Base-by-base conservation (phyloP, 257 asterid species). In the Asclepias syriaca region DNA sequence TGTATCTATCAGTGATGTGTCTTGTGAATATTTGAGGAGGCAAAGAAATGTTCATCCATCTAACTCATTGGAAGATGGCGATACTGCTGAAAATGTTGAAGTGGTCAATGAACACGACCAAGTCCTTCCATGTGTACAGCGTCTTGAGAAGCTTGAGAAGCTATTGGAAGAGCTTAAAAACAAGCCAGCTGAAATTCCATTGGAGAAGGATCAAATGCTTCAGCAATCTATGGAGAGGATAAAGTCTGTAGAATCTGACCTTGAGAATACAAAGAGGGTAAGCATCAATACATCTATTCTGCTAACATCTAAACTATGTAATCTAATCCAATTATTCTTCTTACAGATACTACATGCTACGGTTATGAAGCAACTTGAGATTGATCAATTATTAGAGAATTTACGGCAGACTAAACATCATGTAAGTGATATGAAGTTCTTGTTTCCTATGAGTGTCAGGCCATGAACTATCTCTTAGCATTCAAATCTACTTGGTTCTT, bases 191-290 rank as follows among this genome's bases (percentile, higher is more conserved):
- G 94, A 86, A 76, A 88, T 94, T 66, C 98, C 98, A 68, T 54
- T 74, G 16, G 98, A 88, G 82, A 94, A 94, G 85, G 96, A 94
- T 43, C 95, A 83, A 78, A 84, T 94, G 83, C 87, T 94, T 75
- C 92, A 78, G 72, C 89, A 91, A 68, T 94, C 98, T 18, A 77
- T 94, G 68, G 92, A 86, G 72, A 89, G 98, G 86, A 91, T 94
- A 77, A 91, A 89, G 87, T 82, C 77, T 24, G 89, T 91, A 16
- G 98, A 94, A 80, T 70, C 58, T 72, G 98, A 94, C 78, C 96
- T 94, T 65, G 91, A 87, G 75, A 88, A 88, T 72, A 94, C 98
- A 70, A 94, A 94, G 81, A 83, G 86, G 91, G 98, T 89, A 85
- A 81, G 73, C 46, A 15, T 68, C 74, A 67, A 27, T 56, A 32